A percentile compares a stretch with the other conserved stretches of the same genome.
Evolutionary conservation across 2,329 filamentous ascomycete genomes (phyloP).

Genomic region (Podosphaera leucotricha): DNA sequence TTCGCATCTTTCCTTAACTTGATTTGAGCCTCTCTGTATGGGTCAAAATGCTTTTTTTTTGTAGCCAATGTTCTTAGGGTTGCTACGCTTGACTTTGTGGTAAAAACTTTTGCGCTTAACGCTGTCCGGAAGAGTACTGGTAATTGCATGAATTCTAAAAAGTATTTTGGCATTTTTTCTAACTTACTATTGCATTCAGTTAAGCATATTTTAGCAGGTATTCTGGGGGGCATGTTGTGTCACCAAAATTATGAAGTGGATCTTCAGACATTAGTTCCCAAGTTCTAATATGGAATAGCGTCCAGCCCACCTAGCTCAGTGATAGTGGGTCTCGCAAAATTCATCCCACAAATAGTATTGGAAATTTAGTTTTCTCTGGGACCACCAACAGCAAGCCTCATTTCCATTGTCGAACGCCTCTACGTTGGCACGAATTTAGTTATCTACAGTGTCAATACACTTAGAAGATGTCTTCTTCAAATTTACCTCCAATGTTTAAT

Average conservation of each 20-base stretch:
- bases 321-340: neutral
- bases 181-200: conserved; percentile 34
- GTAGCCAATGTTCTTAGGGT: conserved; percentile 28
- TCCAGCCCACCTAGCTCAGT: neutral
- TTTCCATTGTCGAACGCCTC: neutral
- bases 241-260: conserved; percentile 2
- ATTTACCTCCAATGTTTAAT: conserved; percentile 90
- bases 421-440: conserved; percentile 16
- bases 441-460: conserved; percentile 24
- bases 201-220: conserved; percentile 35
- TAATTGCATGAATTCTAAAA: conserved; percentile 5
- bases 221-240: conserved; percentile 37
- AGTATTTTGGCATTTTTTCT: neutral
- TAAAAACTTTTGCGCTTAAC: conserved; percentile 22
- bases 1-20: conserved; percentile 70
- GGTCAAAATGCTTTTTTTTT: conserved; percentile 48
- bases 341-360: conserved; percentile 2
- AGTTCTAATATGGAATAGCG: conserved; percentile 1
- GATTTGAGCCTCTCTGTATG: conserved; percentile 60
- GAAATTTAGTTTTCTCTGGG: conserved; percentile 3
- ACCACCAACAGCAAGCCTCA: conserved; percentile 18
- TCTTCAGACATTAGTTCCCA: neutral
- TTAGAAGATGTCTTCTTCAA: conserved; percentile 73
- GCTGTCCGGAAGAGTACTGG: conserved; percentile 29
- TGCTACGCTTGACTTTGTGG: conserved; percentile 40